Conservation (phyloP, 1,284 basidiomycete species). For the Leucoagaricus sp. region DNA sequence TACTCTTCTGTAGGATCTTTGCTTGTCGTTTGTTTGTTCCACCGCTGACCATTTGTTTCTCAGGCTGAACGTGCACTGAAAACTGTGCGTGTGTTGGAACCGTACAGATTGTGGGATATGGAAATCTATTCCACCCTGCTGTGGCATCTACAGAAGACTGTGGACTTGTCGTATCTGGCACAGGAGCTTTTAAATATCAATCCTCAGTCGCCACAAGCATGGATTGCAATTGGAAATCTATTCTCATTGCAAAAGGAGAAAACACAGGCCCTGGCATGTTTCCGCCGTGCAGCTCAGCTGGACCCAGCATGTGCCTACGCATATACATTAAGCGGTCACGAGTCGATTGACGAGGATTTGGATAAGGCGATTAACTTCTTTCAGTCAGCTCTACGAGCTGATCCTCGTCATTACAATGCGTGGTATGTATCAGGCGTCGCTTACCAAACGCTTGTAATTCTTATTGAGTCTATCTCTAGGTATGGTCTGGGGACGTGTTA, state of each 20-base stretch:
- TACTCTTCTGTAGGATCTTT: slow-evolving; percentile 75
- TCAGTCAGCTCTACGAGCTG: slow-evolving; percentile 84
- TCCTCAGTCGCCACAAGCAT: slow-evolving; percentile 82
- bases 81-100: slow-evolving; percentile 76
- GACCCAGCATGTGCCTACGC: slow-evolving; percentile 88
- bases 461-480: slow-evolving; percentile 48
- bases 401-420: slow-evolving; percentile 92
- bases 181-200: slow-evolving; percentile 86
- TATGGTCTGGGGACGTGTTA: slow-evolving; percentile 97
- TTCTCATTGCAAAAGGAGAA: slow-evolving; percentile 93
- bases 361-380: slow-evolving; percentile 90
- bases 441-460: slow-evolving; percentile 1
- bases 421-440: slow-evolving; percentile 58
- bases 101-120: slow-evolving; percentile 87
- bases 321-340: slow-evolving; percentile 92
- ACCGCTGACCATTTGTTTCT: slow-evolving; percentile 27
- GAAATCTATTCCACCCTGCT: slow-evolving; percentile 92
- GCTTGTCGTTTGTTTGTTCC: slow-evolving; percentile 20
- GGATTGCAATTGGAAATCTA: slow-evolving; percentile 93
- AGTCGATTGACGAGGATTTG: slow-evolving; percentile 91
- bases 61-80: slow-evolving; percentile 88
- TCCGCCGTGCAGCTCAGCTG: slow-evolving; percentile 83
- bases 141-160: slow-evolving; percentile 86
- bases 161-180: slow-evolving; percentile 85
- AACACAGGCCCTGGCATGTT: slow-evolving; percentile 88